Evolutionary conservation across 495 filamentous ascomycete species (phyloP), one percentile per base, ranked within the genome.

Genomic region (Penicillium flavigenum): DNA sequence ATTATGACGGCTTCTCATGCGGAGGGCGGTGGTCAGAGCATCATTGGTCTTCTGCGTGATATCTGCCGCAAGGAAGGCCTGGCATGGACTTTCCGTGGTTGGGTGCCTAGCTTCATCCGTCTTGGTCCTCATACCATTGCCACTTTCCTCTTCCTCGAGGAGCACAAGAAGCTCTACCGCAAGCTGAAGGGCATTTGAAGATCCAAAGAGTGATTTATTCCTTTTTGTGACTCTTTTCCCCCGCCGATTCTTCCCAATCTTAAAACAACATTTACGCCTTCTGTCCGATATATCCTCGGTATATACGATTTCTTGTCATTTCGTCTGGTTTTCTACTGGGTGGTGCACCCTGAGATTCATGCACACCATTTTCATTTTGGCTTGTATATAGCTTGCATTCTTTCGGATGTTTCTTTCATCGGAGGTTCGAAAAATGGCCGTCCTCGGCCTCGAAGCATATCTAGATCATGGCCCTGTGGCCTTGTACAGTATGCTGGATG

Each of bases 31-130:
- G 84, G 80, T 36, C 81, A 86, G 49, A 81, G 81, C 38, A 76
- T 93, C 17, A 59, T 78, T 7, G 69, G 76, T 47, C 62, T 92
- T 19, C 65, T 95, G 61, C 68, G 73, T 6, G 86, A 91, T 39
- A 88, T 92, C 29, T 86, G 85, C 59, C 83, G 79, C 60, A 81
- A 84, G 51, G 92, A 98, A 70, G 93, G 93, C 27, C 70, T 90
- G 45, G 70, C 77, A 1, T 98, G 94, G 94, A 89, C 92, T 82
- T 98, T 97, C 73, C 87, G 88, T 66, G 94, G 94, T n/a, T 98
- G 94, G 94, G 88, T 96, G 44, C 94, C 94, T 10, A 94, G 90
- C 65, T 98, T 98, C 70, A 85, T 96, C 55, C 81, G 94, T n/a
- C 67, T 98, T 55, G 95, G 87, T 24, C 88, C 88, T 42, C 94